phyloP scores from a whole-genome alignment of 2,329 filamentous ascomycete species.

The Diaporthe eres region DNA sequence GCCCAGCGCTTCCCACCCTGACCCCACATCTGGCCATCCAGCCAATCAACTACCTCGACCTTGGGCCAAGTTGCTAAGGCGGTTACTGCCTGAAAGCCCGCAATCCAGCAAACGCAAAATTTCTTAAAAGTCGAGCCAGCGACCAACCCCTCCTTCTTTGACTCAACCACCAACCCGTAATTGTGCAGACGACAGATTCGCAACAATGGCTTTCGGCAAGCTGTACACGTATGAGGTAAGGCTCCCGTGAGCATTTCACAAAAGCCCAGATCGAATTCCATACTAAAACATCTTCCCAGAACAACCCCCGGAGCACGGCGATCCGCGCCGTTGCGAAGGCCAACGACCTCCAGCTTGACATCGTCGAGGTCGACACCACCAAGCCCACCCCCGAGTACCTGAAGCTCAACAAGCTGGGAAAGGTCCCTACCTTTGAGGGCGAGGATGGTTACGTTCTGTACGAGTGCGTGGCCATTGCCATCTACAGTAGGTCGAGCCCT shows the following conservation, averaged over 20 bases:
- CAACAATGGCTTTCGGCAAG: slow-evolving; percentile 96
- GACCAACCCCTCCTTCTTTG: slow-evolving; percentile 36
- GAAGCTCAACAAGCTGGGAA: slow-evolving; percentile 88
- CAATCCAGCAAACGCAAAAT: slow-evolving; percentile 6
- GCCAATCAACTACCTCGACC: slow-evolving; percentile 7
- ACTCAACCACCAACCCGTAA: slow-evolving; percentile 44
- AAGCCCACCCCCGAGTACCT: slow-evolving; percentile 83
- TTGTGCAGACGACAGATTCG: slow-evolving; percentile 48
- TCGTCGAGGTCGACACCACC: slow-evolving; percentile 78
- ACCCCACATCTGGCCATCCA: background rate
- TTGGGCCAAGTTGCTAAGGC: background rate
- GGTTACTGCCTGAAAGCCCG: slow-evolving; percentile 27
- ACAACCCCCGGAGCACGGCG: slow-evolving; percentile 89
- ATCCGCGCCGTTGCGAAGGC: slow-evolving; percentile 96
- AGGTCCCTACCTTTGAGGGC: slow-evolving; percentile 93
- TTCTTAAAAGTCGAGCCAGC: slow-evolving; percentile 26
- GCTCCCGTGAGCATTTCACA: background rate
- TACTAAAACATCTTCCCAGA: slow-evolving; percentile 62
- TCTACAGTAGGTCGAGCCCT: slow-evolving; percentile 88
- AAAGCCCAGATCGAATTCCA: background rate
- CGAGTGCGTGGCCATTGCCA: slow-evolving; percentile 94
- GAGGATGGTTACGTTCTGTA: slow-evolving; percentile 90
- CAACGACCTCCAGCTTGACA: slow-evolving; percentile 93
- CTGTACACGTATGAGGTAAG: slow-evolving; percentile 89
- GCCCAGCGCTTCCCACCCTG: background rate